Evolutionary conservation across 1,284 basidiomycete species (phyloP), one percentile per base, ranked within the genome.

Genomic region (Apiotrichum porosum): DNA sequence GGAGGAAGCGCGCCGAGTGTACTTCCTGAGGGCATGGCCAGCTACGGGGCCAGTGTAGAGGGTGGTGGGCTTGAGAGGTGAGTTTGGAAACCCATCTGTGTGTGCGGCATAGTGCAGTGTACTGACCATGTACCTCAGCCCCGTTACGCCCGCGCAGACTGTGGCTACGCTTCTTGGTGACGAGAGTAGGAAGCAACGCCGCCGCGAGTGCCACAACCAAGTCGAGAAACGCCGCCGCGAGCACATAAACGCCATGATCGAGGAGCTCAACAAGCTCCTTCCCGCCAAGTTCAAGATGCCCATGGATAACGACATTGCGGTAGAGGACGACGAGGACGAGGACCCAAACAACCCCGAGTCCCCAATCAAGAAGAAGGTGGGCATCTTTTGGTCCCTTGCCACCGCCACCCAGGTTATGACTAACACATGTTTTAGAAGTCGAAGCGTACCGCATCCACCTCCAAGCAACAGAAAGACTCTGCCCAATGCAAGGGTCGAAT

Each of bases 201-300:
- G 68, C 13, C 58, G 68, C n/a, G 65, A 71, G 44, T 70, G 66
- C 28, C 70, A 72, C 55, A 72, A 72, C 39, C 67, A 68, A 36
- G 70, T 72, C 4, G 70, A 72, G 52, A 67, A 70, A 45, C 56
- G 68, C 19, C 60, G 70, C 18, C 57, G 70, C 18, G 70, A 72
- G 45, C 67, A 69, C 38, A 72, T 72, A 58, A 72, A 72, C 35
- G 63, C 65, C 22, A 72, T 69, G 56, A 72, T 72, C 37, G 68
- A 72, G 41, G 67, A 69, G 47, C 60, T 72, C 12, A 60, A 63
- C 43, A 58, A 56, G 35, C 54, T 72, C 6, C 50, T 72, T 3
- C 70, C 70, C 1, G 31, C 62, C 0, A 42, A 47, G 26, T 57
- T 54, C 42, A 54, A 54, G 37, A 51, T 57, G 32, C 66, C 67